phyloP scores from a whole-genome alignment of 2,329 filamentous ascomycete genomes.

The Fusarium clavum region DNA sequence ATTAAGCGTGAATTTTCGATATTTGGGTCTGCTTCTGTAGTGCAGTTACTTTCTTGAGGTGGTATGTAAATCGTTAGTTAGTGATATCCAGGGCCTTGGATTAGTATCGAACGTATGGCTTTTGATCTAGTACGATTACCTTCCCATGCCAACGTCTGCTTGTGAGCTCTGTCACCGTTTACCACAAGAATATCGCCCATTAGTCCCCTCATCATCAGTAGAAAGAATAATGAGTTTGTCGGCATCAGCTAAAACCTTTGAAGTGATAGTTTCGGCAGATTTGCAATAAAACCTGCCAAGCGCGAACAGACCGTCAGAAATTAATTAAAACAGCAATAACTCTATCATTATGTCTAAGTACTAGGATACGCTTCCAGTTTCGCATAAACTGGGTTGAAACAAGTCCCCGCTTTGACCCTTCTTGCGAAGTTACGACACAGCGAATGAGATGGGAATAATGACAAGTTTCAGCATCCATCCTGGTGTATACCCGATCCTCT shows the following conservation, averaged over 20 bases:
- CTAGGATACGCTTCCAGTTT: background rate
- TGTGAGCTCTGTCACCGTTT: no score
- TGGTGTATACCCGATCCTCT: background rate
- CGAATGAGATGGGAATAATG: background rate
- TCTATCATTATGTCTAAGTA: background rate
- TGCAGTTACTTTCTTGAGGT: background rate
- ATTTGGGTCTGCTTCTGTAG: background rate
- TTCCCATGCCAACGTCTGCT: background rate
- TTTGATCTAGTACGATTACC: background rate
- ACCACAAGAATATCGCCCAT: no score
- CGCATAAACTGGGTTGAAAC: accelerated
- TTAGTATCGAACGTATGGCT: background rate
- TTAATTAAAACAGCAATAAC: background rate
- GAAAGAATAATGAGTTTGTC: no score
- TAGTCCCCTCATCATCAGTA: background rate
- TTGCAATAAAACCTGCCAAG: background rate
- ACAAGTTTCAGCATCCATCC: background rate
- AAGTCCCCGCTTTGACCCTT: background rate
- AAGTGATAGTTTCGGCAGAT: background rate
- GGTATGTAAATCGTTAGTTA: background rate
- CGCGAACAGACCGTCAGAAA: background rate
- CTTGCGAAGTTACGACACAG: background rate
- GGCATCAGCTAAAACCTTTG: background rate
- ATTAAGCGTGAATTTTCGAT: background rate
- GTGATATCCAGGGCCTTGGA: background rate